Conservation (phyloP, 2,329 filamentous ascomycete species). For the Talaromyces sp. region DNA sequence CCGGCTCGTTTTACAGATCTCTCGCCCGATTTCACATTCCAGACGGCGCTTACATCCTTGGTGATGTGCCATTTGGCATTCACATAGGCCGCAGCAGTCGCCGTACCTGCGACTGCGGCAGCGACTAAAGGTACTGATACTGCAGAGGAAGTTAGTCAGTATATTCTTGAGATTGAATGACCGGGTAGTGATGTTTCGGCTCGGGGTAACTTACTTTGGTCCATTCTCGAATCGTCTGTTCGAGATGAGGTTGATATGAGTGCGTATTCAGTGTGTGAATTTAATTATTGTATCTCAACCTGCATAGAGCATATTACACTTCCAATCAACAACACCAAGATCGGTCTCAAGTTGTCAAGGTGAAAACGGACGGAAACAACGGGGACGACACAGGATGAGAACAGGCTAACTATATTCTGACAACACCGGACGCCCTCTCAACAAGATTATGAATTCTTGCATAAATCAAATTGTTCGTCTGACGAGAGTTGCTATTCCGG, state of each 20-base stretch:
- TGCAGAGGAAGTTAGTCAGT: background rate
- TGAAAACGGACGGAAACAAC: background rate
- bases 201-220: background rate
- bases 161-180: background rate
- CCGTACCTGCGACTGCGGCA: constrained; percentile 26
- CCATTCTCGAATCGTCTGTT: background rate
- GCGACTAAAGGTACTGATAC: constrained; percentile 19
- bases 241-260: background rate
- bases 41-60: constrained; percentile 53
- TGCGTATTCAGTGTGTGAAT: background rate
- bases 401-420: background rate
- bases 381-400: background rate
- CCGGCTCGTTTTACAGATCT: constrained; percentile 41
- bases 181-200: background rate
- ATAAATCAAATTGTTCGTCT: background rate
- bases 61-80: constrained; percentile 67
- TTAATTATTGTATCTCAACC: background rate
- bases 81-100: constrained; percentile 33
- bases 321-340: background rate
- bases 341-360: background rate
- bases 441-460: background rate
- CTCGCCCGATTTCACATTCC: background rate
- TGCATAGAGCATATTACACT: background rate
- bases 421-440: background rate
- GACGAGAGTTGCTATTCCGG: background rate